Evolutionary conservation across 1,139 yeast species (phyloP).

Genomic region (Eremothecium cymbalariae): DNA sequence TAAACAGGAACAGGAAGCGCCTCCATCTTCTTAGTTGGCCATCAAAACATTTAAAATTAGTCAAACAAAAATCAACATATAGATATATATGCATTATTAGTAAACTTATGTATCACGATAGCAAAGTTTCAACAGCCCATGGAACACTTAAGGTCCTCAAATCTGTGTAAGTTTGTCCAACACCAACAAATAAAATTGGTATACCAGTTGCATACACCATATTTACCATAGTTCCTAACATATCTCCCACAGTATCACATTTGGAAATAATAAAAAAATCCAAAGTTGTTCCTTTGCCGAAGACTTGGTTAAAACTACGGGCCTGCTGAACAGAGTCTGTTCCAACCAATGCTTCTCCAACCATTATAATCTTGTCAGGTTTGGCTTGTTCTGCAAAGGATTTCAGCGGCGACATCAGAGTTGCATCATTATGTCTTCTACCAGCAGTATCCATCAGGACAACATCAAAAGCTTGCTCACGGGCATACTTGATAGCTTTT

Average conservation of each 20-base stretch:
- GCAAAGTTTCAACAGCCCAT: conserved; percentile 82
- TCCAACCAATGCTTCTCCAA: conserved; percentile 96
- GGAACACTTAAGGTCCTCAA: conserved; percentile 85
- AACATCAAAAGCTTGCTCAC: conserved; percentile 62
- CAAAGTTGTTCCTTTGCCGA: conserved; percentile 71
- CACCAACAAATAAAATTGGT: conserved; percentile 91
- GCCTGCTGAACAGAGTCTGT: conserved; percentile 97
- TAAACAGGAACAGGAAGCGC: no score
- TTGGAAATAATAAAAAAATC: conserved; percentile 92
- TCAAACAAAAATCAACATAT: no score
- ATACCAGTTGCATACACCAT: conserved; percentile 96
- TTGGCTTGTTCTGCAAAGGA: conserved; percentile 93
- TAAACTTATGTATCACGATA: no score
- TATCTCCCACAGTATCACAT: conserved; percentile 95
- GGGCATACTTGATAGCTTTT: conserved; percentile 76
- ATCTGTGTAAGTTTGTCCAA: conserved; percentile 96
- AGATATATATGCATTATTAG: no score
- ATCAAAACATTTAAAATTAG: no score
- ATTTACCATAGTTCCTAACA: conserved; percentile 94
- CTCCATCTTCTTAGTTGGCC: no score
- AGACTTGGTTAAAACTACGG: conserved; percentile 81
- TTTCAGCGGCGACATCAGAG: conserved; percentile 91
- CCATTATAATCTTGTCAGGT: conserved; percentile 96
- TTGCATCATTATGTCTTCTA: conserved; percentile 89
- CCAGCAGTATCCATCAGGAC: conserved; percentile 97